A percentile compares a stretch with the other conserved stretches of the same genome.
Conservation (phyloP, 169 alveolate species). For the Plasmodium yoelii region DNA sequence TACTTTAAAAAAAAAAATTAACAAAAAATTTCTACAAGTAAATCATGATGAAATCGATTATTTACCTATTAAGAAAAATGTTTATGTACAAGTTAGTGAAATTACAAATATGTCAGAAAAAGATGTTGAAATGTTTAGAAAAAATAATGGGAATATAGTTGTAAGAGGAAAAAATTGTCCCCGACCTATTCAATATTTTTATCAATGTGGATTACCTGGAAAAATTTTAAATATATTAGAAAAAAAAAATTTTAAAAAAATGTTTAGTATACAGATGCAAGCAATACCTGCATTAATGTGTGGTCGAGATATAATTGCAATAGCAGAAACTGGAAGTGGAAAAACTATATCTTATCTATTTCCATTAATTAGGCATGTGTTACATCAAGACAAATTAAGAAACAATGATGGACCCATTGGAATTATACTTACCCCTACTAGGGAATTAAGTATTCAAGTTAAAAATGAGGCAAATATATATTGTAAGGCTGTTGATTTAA, state of each 20-base stretch:
- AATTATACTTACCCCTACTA: slow-evolving; percentile 94
- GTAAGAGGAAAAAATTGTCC: slow-evolving; percentile 96
- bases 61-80: slow-evolving; percentile 89
- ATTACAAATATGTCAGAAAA: slow-evolving; percentile 90
- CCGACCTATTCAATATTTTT: slow-evolving; percentile 95
- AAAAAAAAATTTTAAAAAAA: slow-evolving; percentile 92
- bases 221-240: slow-evolving; percentile 92
- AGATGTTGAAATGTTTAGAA: slow-evolving; percentile 92
- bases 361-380: slow-evolving; percentile 96
- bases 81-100: slow-evolving; percentile 91
- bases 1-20: slow-evolving; percentile 59
- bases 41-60: slow-evolving; percentile 90
- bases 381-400: slow-evolving; percentile 89
- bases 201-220: slow-evolving; percentile 97
- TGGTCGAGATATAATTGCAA: slow-evolving; percentile 98
- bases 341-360: slow-evolving; percentile 98
- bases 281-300: slow-evolving; percentile 95
- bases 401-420: slow-evolving; percentile 94
- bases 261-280: slow-evolving; percentile 98
- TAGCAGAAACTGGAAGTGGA: slow-evolving; percentile 99
- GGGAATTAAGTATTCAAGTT: slow-evolving; percentile 95
- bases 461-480: slow-evolving; percentile 88
- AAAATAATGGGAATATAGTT: slow-evolving; percentile 90
- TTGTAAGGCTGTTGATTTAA: slow-evolving; percentile 86
- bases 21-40: slow-evolving; percentile 89